A percentile compares a stretch with the other conserved stretches of the same genome.
phyloP scores from a whole-genome alignment of 2,329 filamentous ascomycete genomes.

The Parastagonospora avenae region DNA sequence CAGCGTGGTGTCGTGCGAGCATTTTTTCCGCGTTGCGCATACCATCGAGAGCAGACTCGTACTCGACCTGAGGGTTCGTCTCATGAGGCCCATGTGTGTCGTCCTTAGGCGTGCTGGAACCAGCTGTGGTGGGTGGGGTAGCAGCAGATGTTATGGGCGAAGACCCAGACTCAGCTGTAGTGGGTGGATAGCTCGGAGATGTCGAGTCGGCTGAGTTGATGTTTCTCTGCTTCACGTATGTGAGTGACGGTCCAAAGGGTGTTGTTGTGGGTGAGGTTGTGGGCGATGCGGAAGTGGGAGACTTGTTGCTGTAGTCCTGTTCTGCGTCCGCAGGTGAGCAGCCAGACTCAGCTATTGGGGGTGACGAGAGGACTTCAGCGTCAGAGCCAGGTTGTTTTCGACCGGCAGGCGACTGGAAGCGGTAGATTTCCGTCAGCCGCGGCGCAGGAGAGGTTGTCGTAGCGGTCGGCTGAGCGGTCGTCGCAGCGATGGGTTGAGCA shows the following conservation, averaged over 20 bases:
- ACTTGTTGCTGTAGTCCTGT: neutral
- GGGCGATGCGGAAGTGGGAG: neutral
- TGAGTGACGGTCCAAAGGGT: neutral
- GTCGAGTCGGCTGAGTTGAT: neutral
- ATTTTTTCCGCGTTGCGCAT: neutral
- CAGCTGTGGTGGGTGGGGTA: neutral
- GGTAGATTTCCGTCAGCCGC: neutral
- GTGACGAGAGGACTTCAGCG: neutral
- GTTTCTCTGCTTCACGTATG: no score
- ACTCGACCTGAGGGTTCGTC: neutral
- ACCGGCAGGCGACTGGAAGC: neutral
- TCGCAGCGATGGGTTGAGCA: neutral
- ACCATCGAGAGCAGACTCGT: neutral
- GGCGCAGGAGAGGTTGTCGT: neutral
- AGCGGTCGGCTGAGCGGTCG: neutral
- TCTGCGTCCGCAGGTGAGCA: neutral
- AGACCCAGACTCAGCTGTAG: neutral
- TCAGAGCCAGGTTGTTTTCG: neutral
- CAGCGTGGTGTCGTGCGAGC: constrained; percentile 3
- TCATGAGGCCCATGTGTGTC: neutral
- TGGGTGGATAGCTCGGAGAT: neutral
- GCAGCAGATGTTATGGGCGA: neutral
- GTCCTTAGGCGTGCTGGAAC: neutral
- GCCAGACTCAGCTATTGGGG: neutral
- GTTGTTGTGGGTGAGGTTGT: neutral